Evolutionary conservation across 805 yeast species (phyloP), one percentile per base, ranked within the genome.

Genomic region (Wickerhamomyces xylosicus): DNA sequence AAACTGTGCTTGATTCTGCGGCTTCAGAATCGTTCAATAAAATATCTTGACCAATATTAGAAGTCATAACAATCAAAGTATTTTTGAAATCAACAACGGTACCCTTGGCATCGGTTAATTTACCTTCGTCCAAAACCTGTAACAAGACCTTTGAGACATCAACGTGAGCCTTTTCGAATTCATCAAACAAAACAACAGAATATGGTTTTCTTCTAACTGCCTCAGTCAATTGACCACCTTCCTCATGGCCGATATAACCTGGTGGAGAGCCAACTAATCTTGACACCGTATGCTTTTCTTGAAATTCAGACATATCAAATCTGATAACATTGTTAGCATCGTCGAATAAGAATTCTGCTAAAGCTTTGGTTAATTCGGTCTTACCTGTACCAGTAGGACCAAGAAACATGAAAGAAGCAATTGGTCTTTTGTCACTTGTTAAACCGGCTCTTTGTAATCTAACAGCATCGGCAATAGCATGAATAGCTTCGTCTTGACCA

Each of bases 341-440:
- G 54, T 87, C 92, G 62, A 92, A 92, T 50, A 90, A 62, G 52
- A 92, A 92, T 50, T 86, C 87, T 2, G 97, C 95, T 41, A 90
- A 70, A 0, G 94, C 79, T 59, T 92, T 90, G 7, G 97, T 89
- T 38, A 92, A 70, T 59, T 92, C 97, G 1, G 98, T 92, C 61
- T 90, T 90, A 64, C 98, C 98, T 0, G 97, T 90, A 64, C 98
- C 98, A 0, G 98, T 92, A 39, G 98, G 97, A 18, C 98, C 98
- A 47, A 92, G 67, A 61, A 92, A 92, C 82, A 90, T 81, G 61
- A 92, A 92, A 40, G 95, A 83, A 1, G 97, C 97, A 51, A 90
- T 89, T 6, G 98, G 98, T 44, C 97, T 74, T 60, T 84, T 84
- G 46, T 87, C 95, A 58, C 85, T 83, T 9, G 97, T 90, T 43